Base-by-base conservation (phyloP, 148 eudicot species). In the Vaccinium myrtillus region DNA sequence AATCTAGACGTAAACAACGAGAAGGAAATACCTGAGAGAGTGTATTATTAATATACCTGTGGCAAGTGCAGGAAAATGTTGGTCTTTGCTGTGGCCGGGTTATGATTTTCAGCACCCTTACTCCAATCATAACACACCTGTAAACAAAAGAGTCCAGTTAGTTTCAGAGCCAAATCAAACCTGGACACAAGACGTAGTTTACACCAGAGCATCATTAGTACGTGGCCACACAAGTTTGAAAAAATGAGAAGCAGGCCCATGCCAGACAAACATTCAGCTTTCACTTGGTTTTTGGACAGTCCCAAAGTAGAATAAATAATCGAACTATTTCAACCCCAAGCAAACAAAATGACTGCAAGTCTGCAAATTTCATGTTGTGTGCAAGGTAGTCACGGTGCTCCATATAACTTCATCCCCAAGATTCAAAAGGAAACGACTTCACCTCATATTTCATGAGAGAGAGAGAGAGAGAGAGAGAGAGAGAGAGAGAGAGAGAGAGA, bases 71-170 rank as follows among this genome's bases (percentile, higher is more conserved):
- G 80, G 87, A 83, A 93, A 49, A 95, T 95, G 84, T 84, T 76
- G 81, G 90, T 85, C 87, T 95, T 95, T 61, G 98, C 96, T 5
- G 98, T 87, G 80, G 95, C 84, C 23, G 99, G 99, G 84, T 97
- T 95, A 75, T 97, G 99, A 88, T 97, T 97, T 89, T 97, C 98
- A 55, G 99, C 99, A 86, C 99, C 99, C 89, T 95, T 97, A 83
- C 98, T 93, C 99, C 99, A 97, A 87, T 97, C 99, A 88, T 97
- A 97, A 81, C 99, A 97, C 3, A 93, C 92, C 99, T 97, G 74
- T 30, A 80, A 56, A 50, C 54, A 46, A 50, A 84, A 8, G 18
- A 87, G 5, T 75, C 50, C 5, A 82, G 48, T 78, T 58, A 32
- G 27, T 36, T 25, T n/a, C n/a, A 81, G 56, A 36, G 50, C 30